A percentile compares a stretch with the other conserved stretches of the same genome.
These are phyloP conservation scores for Xylariaceae sp. DNA, from an alignment of 2,329 filamentous ascomycete species.

Conservation along the genomic window DNA sequence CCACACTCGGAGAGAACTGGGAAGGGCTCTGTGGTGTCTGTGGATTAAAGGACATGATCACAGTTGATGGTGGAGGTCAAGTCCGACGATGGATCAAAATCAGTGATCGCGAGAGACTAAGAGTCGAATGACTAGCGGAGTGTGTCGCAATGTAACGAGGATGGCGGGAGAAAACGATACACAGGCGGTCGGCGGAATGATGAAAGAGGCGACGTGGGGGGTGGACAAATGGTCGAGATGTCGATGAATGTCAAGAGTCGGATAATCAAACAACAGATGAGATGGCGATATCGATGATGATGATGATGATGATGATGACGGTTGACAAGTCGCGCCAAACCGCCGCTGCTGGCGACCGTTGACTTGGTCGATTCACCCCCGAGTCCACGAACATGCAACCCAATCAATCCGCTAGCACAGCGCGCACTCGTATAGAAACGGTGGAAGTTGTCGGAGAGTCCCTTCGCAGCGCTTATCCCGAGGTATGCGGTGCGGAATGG, in stretches of 20 bases:
- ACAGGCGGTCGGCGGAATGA: no score
- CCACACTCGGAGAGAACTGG: slow-evolving; percentile 54
- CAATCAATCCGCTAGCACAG: no score
- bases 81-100: no score
- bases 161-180: no score
- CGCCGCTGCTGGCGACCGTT: slow-evolving; percentile 38
- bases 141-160: no score
- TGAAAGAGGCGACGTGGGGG: slow-evolving; percentile 7
- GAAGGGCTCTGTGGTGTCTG: slow-evolving; percentile 66
- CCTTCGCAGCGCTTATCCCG: no score
- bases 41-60: slow-evolving; percentile 63
- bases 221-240: slow-evolving; percentile 12
- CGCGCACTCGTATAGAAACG: no score
- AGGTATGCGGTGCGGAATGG: no score
- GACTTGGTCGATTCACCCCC: slow-evolving; percentile 32
- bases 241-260: no score
- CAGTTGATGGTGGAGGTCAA: slow-evolving; percentile 30
- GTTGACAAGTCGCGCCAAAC: slow-evolving; percentile 32
- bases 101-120: no score
- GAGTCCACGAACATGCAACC: slow-evolving; percentile 34
- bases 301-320: slow-evolving; percentile 13
- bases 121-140: no score
- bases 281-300: slow-evolving; percentile 7
- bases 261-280: slow-evolving; percentile 11
- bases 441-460: background rate